These are phyloP conservation scores for Pythium insidiosum DNA, from an alignment of 352 stramenopile species.

Conservation along the genomic window DNA sequence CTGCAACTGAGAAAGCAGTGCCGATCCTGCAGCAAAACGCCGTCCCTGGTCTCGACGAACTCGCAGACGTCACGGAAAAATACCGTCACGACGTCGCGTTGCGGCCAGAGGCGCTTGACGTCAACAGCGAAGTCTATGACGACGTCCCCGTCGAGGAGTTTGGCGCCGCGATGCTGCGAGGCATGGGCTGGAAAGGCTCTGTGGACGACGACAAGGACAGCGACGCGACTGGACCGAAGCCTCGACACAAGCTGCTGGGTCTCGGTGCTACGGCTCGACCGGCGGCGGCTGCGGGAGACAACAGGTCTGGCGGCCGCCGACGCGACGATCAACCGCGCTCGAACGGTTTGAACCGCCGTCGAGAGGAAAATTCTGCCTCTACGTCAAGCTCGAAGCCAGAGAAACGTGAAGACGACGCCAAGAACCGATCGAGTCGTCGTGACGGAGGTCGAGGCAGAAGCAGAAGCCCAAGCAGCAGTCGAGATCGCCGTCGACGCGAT, in stretches of 20 bases:
- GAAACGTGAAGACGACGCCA: neutral
- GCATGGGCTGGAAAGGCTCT: slow-evolving; percentile 95
- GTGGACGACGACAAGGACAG: slow-evolving; percentile 33
- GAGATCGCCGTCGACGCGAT: neutral
- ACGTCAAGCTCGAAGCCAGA: neutral
- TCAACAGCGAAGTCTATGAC: slow-evolving; percentile 83
- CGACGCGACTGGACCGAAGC: slow-evolving; percentile 35
- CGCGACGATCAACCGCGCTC: slow-evolving; percentile 1
- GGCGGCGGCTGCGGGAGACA: slow-evolving; percentile 27
- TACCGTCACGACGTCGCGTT: slow-evolving; percentile 77
- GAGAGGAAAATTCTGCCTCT: neutral
- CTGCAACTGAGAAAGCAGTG: slow-evolving; percentile 16
- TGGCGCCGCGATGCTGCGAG: slow-evolving; percentile 91
- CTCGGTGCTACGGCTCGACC: slow-evolving; percentile 86
- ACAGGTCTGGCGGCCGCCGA: slow-evolving; percentile 25
- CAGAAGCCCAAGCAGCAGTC: slow-evolving; percentile 3
- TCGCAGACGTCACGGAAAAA: slow-evolving; percentile 74
- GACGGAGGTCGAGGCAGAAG: neutral
- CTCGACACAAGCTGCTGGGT: slow-evolving; percentile 88
- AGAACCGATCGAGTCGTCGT: neutral
- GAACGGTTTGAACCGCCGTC: slow-evolving; percentile 13
- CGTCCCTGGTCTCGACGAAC: slow-evolving; percentile 51
- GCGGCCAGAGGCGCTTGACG: slow-evolving; percentile 73
- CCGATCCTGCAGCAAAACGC: slow-evolving; percentile 73
- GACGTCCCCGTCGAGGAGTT: slow-evolving; percentile 92